Evolutionary conservation across 495 filamentous ascomycete species (phyloP).

Genomic region (Aspergillus hancockii): DNA sequence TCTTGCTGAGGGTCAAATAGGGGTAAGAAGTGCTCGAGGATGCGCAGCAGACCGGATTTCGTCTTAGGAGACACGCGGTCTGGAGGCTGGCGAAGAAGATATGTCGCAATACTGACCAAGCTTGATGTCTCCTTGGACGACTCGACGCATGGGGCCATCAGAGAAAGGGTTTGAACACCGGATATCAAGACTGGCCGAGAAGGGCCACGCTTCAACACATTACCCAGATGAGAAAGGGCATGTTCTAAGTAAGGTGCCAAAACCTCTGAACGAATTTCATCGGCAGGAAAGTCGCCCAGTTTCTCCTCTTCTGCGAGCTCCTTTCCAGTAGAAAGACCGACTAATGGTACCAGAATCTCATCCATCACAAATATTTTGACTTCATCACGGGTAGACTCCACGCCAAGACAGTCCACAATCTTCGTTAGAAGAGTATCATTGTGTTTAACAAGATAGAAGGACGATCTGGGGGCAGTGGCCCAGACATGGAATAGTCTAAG

Average conservation of each 20-base stretch:
- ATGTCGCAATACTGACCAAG: conserved; percentile 72
- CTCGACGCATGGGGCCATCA: conserved; percentile 71
- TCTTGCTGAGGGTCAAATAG: conserved; percentile 56
- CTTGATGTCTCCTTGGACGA: conserved; percentile 68
- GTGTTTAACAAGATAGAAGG: conserved; percentile 64
- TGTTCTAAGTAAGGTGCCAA: conserved; percentile 68
- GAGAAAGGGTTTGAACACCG: conserved; percentile 73
- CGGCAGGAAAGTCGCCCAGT: conserved; percentile 50
- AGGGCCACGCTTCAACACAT: conserved; percentile 70
- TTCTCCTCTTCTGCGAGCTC: conserved; percentile 45
- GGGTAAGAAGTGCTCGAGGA: conserved; percentile 73
- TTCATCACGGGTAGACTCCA: conserved; percentile 79
- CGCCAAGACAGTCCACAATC: conserved; percentile 68
- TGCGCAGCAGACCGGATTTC: conserved; percentile 76
- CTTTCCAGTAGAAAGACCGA: conserved; percentile 54
- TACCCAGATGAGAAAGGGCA: conserved; percentile 65
- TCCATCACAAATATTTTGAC: conserved; percentile 81
- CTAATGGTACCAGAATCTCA: conserved; percentile 64
- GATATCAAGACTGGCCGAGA: conserved; percentile 71
- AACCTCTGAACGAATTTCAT: conserved; percentile 60
- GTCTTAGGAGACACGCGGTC: conserved; percentile 77
- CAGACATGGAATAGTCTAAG: conserved; percentile 81
- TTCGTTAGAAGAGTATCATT: conserved; percentile 65
- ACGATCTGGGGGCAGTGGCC: conserved; percentile 65
- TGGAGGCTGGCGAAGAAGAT: conserved; percentile 80